phyloP scores from a whole-genome alignment of 176 grass and related monocot genomes.

The Canna indica region DNA sequence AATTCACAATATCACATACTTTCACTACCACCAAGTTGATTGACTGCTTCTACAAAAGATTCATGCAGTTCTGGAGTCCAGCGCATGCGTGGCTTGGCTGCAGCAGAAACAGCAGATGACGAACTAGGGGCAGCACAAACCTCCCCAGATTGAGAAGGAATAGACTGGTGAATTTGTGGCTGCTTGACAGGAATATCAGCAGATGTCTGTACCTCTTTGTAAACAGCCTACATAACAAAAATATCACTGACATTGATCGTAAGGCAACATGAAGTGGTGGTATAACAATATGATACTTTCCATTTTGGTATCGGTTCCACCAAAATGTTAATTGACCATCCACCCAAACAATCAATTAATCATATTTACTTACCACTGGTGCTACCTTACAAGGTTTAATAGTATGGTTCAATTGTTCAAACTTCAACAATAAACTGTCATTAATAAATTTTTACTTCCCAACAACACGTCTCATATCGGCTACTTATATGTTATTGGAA shows the following conservation, averaged over 20 bases:
- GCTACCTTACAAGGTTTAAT: no score
- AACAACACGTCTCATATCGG: no score
- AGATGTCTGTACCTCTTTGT: slow-evolving; percentile 22
- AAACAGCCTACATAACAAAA: slow-evolving; percentile 36
- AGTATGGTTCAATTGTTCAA: no score
- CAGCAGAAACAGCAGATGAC: slow-evolving; percentile 36
- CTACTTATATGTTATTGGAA: no score
- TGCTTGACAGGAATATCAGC: slow-evolving; percentile 24
- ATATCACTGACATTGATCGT: background rate
- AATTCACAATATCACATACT: slow-evolving; percentile 35
- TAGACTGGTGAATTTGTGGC: slow-evolving; percentile 33
- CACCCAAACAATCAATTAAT: no score
- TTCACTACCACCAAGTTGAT: slow-evolving; percentile 93
- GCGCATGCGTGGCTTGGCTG: slow-evolving; percentile 75
- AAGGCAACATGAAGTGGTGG: background rate
- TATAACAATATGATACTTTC: background rate
- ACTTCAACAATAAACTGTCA: no score
- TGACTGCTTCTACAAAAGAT: slow-evolving; percentile 86
- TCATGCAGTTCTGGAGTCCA: slow-evolving; percentile 98
- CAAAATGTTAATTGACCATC: no score
- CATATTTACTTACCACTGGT: no score
- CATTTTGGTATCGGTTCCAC: no score
- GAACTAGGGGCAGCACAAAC: slow-evolving; percentile 32
- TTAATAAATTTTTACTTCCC: no score
- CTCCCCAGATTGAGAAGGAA: slow-evolving; percentile 48